Evolutionary conservation across 1,139 yeast species (phyloP), one percentile per base, ranked within the genome.

Genomic region (Geotrichum reessii): DNA sequence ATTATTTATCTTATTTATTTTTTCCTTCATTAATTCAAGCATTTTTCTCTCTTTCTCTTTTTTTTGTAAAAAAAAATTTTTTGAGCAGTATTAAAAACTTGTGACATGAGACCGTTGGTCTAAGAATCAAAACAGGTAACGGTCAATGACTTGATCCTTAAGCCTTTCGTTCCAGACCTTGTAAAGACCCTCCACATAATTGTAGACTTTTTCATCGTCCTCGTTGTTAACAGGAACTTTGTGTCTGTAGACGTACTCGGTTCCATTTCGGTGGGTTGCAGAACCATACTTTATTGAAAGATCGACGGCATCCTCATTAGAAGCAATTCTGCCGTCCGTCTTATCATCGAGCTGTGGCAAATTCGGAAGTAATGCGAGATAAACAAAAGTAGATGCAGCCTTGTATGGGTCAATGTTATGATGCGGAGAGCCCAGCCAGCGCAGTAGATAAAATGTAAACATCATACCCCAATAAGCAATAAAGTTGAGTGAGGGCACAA

Each of bases 391-490:
- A 69, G 87, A 87, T 3, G 98, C 96, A 14, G 96, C 98, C 24
- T 78, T 83, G 72, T 90, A 88, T 0, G 98, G 97, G 46, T 86
- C 81, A 53, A 93, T 88, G 67, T 87, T 88, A 70, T 93, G 97
- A 82, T 91, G 86, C 11, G 86, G 86, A 4, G 96, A 86, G 0
- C 98, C 99, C 47, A 84, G 71, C 64, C 80, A 76, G 64, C 98
- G 79, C 17, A 96, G 95, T n/a, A 91, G 51, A 70, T 90, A 91
- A 70, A 95, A 93, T 69, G 91, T 76, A 53, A 84, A 63, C 63
- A 91, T 70, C 98, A 93, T 93, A 9, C 96, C 95, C 63, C 87
- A 83, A 69, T 84, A 88, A 0, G 96, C 85, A 71, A 91, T 77
- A 8, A 86, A 73, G 69, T 90, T 90, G 70, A 95, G 79, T 64